phyloP scores from a whole-genome alignment of 139 green algal species.

The Chlorella ohadii region DNA sequence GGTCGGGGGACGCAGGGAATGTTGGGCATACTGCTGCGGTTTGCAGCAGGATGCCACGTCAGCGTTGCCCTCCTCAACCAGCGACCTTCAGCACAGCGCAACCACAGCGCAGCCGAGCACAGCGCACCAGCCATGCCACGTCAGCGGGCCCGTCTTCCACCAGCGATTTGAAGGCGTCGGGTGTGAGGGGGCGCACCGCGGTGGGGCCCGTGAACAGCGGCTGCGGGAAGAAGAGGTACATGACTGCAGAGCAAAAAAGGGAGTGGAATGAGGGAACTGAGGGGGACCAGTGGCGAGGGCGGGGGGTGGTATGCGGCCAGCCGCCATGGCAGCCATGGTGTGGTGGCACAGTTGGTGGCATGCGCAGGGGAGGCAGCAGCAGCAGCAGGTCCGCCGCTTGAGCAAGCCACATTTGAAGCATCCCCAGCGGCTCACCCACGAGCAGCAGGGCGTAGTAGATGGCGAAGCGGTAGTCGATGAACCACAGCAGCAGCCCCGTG shows the following conservation, averaged over 20 bases:
- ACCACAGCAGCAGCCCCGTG: slow-evolving; percentile 30
- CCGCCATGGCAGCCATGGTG: too few species aligned
- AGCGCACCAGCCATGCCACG: slow-evolving; percentile 38
- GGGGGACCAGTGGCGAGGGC: too few species aligned
- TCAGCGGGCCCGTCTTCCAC: slow-evolving; percentile 26
- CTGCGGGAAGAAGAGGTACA: slow-evolving; percentile 49
- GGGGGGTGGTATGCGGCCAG: too few species aligned
- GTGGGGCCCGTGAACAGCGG: slow-evolving; percentile 50
- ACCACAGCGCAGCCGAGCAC: not conserved
- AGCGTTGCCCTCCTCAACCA: too few species aligned
- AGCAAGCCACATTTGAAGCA: too few species aligned
- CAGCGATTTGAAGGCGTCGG: slow-evolving; percentile 36
- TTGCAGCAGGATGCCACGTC: too few species aligned
- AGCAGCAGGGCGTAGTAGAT: slow-evolving; percentile 31
- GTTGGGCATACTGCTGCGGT: too few species aligned
- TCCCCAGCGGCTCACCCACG: not conserved
- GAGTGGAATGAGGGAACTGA: too few species aligned
- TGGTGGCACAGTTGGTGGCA: not conserved
- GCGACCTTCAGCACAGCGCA: too few species aligned
- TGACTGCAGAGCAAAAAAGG: not conserved
- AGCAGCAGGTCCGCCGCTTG: too few species aligned
- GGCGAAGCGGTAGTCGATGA: slow-evolving; percentile 43
- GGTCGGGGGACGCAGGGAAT: too few species aligned
- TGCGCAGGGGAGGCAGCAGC: too few species aligned
- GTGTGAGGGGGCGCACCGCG: slow-evolving; percentile 46